Evolutionary conservation across 139 green algal species (phyloP), one percentile per base, ranked within the genome.

Genomic region (Closterium sp.): DNA sequence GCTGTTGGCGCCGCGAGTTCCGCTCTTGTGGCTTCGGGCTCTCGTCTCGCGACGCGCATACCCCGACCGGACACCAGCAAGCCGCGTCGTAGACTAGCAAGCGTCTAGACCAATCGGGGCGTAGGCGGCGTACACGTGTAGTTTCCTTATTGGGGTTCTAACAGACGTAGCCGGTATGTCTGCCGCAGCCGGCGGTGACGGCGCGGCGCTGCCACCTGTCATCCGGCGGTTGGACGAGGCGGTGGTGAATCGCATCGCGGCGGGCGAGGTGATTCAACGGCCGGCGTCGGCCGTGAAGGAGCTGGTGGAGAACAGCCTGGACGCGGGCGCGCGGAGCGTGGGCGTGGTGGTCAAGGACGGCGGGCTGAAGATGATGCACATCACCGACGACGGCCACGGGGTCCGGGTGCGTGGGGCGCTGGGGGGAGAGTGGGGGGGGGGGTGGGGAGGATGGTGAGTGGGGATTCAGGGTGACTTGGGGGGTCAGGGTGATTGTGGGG

Each of bases 241-340:
- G 1, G 97, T 99, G 31, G 97, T 99, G 0, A 98, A 99, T 89
- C 95, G 96, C 10, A 99, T 99, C 33, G 98, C 98, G 55, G 98
- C 98, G 32, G 98, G 98, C 0, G 98, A 99, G 93, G 93, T 95
- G 34, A 93, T 97, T 64, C 95, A 97, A 33, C 94, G 97, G 3
- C 98, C 98, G 2, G 93, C 95, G 1, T 97, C 93, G 10, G 98
- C 98, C 0, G 87, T 99, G 0, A 99, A 99, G 94, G 98, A 99
- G 94, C 92, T 99, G 94, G 84, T 99, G n/a, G 98, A 99, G 94
- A 99, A 99, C 95, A 96, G 94, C 69, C 66, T 99, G 2, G 98
- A 99, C 38, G 98, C 98, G 28, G 92, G 96, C n/a, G 90, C 97
- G 8, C 97, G 96, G 1, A 92, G 96, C 33, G 96, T 98, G 84